A percentile compares a stretch with the other conserved stretches of the same genome.
Conservation (phyloP, 768 basidiomycete genomes). For the Leccinum variicolor region DNA sequence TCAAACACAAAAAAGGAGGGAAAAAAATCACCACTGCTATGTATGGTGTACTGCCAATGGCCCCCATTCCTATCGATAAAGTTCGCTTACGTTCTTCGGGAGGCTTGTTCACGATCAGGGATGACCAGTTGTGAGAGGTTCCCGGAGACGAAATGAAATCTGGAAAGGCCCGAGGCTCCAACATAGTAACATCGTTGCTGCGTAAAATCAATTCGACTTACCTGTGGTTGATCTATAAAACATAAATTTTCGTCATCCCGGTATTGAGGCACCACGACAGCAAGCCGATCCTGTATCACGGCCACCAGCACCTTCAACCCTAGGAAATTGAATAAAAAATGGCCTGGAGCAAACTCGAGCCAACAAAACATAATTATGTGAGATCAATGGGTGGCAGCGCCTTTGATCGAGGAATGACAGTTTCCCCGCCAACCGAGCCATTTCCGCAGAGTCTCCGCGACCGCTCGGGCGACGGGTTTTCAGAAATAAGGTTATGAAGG, state of each 20-base stretch:
- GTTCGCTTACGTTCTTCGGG: neutral
- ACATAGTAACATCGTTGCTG: neutral
- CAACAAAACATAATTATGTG: neutral
- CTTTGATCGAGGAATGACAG: no score
- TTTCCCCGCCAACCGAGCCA: neutral
- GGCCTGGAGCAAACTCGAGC: neutral
- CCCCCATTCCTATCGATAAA: neutral
- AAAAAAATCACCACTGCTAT: neutral
- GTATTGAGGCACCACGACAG: neutral
- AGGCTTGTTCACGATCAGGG: slow-evolving; percentile 5
- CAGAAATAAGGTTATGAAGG: neutral
- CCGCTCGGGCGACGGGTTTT: neutral
- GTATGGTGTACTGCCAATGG: neutral
- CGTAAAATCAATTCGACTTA: neutral
- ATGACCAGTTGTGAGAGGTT: slow-evolving; percentile 1
- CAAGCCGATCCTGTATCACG: neutral
- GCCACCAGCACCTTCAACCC: neutral
- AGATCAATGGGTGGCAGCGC: neutral
- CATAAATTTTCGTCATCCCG: neutral
- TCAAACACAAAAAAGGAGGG: neutral
- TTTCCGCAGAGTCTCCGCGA: neutral
- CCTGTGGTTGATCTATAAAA: neutral
- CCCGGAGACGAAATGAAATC: neutral
- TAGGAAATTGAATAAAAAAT: neutral
- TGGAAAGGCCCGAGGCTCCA: neutral